Evolutionary conservation across 257 asterid species (phyloP), one percentile per base, ranked within the genome.

Genomic region (Euphrasia confusa): DNA sequence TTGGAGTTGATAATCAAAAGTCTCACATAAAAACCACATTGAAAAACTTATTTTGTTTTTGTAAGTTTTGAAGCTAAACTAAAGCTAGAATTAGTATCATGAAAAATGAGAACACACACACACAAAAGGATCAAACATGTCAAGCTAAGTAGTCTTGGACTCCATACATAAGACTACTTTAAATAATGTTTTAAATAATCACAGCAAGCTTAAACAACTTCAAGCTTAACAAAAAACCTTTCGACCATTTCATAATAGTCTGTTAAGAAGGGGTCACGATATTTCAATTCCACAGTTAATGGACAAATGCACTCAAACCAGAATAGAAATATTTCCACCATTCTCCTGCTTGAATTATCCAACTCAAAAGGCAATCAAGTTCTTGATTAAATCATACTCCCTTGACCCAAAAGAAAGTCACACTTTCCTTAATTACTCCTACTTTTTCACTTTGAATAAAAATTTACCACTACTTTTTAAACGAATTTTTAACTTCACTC

Each of bases 271-370:
- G 4, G 39, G 40, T 10, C 10, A 35, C 10, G 40, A 2, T 3
- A 55, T 7, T 27, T 3, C 28, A 30, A 4, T 15, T 21, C 10
- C 13, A 5, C 10, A 10, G 12, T 32, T 2, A 10, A 7, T 35
- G 40, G 40, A 35, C 10, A 58, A 35, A 35, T 54, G 30, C 49
- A 35, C 26, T 32, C 11, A n/a, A 33, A 58, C 48, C 18, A 15
- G 35, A 15, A 14, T 58, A 5, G 21, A 14, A 35, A 57, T 27
- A 57, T 18, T 15, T 37, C 30, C 63, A 58, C 5, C 49, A 58
- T 9, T 13, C 63, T 49, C n/a, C 28, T 30, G 0, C 63, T 58
- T 58, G 63, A 49, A 35, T 57, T 9, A 33, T 14, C 63, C 35
- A 49, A 58, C 49, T 21, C 45, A 28, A 57, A 57, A 56, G 12